A percentile compares a stretch with the other conserved stretches of the same genome.
These are phyloP conservation scores for Byssoonygena ceratinophila DNA, from an alignment of 2,329 filamentous ascomycete species.

Conservation along the genomic window DNA sequence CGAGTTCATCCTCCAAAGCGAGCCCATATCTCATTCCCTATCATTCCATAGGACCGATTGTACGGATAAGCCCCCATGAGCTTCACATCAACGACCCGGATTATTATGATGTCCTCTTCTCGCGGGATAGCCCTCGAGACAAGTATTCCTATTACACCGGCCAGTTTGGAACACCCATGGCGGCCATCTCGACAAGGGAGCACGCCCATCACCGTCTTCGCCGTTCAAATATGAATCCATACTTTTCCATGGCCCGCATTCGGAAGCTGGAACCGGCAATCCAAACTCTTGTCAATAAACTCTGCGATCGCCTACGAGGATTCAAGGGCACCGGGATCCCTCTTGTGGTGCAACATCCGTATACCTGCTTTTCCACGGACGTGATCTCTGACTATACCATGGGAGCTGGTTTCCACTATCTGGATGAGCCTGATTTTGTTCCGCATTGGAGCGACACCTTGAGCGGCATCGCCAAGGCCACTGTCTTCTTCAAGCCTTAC, in stretches of 20 bases:
- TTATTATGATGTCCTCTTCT: conserved; percentile 18
- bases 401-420: conserved; percentile 23
- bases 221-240: conserved; percentile 21
- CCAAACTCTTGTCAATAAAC: conserved; percentile 21
- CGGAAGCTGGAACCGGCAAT: conserved; percentile 10
- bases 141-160: conserved; percentile 19
- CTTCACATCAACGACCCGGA: conserved; percentile 26
- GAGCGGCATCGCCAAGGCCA: conserved; percentile 17
- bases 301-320: conserved; percentile 20
- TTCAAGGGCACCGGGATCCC: conserved; percentile 12
- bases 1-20: neutral
- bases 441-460: conserved; percentile 25
- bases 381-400: conserved; percentile 37
- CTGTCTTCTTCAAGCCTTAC: conserved; percentile 11
- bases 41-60: conserved; percentile 23
- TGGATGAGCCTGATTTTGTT: conserved; percentile 25
- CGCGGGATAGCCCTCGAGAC: conserved; percentile 17
- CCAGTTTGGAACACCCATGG: conserved; percentile 19
- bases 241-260: conserved; percentile 20
- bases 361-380: conserved; percentile 36
- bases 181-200: conserved; percentile 23
- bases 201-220: conserved; percentile 21
- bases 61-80: conserved; percentile 27
- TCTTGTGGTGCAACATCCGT: conserved; percentile 21
- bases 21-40: neutral